A percentile compares a stretch with the other conserved stretches of the same genome.
phyloP scores from a whole-genome alignment of 1,139 yeast genomes.

The Suhomyces panamericanus region DNA sequence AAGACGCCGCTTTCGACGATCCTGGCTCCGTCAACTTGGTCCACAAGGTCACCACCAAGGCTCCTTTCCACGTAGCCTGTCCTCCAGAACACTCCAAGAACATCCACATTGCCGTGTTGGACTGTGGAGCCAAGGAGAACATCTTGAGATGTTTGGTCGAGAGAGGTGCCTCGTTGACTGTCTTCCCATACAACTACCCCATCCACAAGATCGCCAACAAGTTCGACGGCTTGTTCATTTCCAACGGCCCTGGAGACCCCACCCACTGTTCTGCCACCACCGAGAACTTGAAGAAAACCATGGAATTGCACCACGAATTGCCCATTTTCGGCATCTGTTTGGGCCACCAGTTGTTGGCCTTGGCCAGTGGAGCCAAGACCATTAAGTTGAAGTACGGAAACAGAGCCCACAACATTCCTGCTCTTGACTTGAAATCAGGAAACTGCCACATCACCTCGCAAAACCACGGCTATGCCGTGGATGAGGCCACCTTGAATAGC shows the following conservation, averaged over 20 bases:
- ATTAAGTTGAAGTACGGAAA: slow-evolving; percentile 94
- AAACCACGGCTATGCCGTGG: slow-evolving; percentile 98
- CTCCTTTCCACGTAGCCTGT: slow-evolving; percentile 84
- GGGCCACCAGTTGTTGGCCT: slow-evolving; percentile 93
- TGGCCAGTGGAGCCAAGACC: slow-evolving; percentile 93
- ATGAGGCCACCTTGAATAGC: slow-evolving; percentile 67
- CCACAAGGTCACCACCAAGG: slow-evolving; percentile 90
- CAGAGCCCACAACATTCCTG: slow-evolving; percentile 98
- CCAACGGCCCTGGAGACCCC: slow-evolving; percentile 99
- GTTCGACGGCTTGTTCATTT: slow-evolving; percentile 91
- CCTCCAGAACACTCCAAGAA: slow-evolving; percentile 57
- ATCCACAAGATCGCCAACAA: slow-evolving; percentile 86
- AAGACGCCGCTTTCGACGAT: slow-evolving; percentile 88
- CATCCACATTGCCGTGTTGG: slow-evolving; percentile 86
- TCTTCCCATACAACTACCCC: slow-evolving; percentile 94
- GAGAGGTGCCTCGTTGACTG: slow-evolving; percentile 95
- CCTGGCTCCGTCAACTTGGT: slow-evolving; percentile 93
- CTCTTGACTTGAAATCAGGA: slow-evolving; percentile 84
- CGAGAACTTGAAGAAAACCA: slow-evolving; percentile 67
- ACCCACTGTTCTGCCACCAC: slow-evolving; percentile 87
- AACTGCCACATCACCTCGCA: slow-evolving; percentile 96
- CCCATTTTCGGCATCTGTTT: slow-evolving; percentile 97
- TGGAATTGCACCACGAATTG: slow-evolving; percentile 60
- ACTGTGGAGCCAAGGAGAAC: slow-evolving; percentile 98
- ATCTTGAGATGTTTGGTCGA: slow-evolving; percentile 88